A percentile compares a stretch with the other conserved stretches of the same genome.
phyloP scores from a whole-genome alignment of 2,329 filamentous ascomycete genomes.

The Ophiostoma himal-ulmi region DNA sequence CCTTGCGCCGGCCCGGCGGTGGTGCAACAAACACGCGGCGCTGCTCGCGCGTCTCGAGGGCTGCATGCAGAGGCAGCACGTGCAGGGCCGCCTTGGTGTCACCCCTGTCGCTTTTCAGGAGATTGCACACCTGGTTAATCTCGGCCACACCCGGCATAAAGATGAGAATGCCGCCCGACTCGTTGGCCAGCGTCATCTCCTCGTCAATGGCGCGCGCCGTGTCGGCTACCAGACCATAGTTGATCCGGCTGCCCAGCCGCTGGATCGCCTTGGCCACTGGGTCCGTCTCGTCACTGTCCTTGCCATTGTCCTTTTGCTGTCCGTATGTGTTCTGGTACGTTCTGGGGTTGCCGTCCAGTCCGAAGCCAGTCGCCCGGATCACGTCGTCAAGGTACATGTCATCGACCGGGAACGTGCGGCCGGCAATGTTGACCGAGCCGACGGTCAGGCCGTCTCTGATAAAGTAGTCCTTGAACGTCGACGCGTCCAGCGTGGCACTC shows the following conservation, averaged over 20 bases:
- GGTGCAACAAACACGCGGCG: conserved; percentile 74
- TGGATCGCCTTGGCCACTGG: conserved; percentile 65
- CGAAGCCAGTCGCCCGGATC: conserved; percentile 70
- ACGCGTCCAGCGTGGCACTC: conserved; percentile 90
- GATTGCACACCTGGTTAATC: conserved; percentile 73
- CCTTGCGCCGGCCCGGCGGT: conserved; percentile 76
- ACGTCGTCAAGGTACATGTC: conserved; percentile 90
- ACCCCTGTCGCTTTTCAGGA: conserved; percentile 51
- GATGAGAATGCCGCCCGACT: conserved; percentile 85
- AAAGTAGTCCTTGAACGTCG: conserved; percentile 81
- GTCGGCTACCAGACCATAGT: conserved; percentile 79
- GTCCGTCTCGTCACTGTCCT: conserved; percentile 36
- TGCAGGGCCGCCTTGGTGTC: conserved; percentile 45
- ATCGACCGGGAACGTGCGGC: conserved; percentile 81
- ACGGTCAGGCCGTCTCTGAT: conserved; percentile 60
- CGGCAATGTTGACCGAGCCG: conserved; percentile 77
- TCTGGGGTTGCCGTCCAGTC: conserved; percentile 30
- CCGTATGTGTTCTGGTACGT: conserved; percentile 5
- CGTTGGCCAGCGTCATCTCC: conserved; percentile 57
- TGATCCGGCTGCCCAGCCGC: conserved; percentile 74
- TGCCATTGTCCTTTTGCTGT: conserved; percentile 3
- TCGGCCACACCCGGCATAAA: conserved; percentile 90
- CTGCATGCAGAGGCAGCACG: conserved; percentile 84
- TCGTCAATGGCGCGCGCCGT: conserved; percentile 76
- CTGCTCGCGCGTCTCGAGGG: conserved; percentile 81